Percentiles rank a stretch among this genome's conserved stretches.
Evolutionary conservation across 495 filamentous ascomycete genomes (phyloP).

Genomic region (Wilcoxina mikolae): DNA sequence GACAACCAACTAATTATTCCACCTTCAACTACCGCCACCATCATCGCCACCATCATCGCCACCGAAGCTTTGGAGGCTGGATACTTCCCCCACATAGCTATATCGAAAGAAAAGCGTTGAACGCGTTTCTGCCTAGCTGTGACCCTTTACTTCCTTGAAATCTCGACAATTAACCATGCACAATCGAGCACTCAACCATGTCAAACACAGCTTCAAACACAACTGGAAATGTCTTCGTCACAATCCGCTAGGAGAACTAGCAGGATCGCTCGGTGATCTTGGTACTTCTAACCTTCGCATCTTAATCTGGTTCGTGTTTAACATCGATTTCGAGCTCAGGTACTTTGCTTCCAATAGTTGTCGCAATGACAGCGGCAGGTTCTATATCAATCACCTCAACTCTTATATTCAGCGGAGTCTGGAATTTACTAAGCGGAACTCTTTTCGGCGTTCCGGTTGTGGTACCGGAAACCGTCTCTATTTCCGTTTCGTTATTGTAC

Average conservation of each 20-base stretch:
- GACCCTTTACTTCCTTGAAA: no score
- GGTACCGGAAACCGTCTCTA: conserved; percentile 24
- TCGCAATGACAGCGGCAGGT: conserved; percentile 58
- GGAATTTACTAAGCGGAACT: conserved; percentile 68
- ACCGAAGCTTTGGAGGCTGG: no score
- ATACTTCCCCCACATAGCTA: no score
- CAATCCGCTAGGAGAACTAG: conserved; percentile 64
- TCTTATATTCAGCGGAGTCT: conserved; percentile 71
- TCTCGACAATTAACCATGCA: no score
- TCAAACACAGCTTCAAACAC: conserved; percentile 14
- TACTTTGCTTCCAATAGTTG: conserved; percentile 76
- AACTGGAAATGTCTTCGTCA: conserved; percentile 39
- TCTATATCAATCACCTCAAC: conserved; percentile 71
- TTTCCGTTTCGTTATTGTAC: conserved; percentile 3
- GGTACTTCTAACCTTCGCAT: conserved; percentile 31
- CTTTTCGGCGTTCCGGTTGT: conserved; percentile 81
- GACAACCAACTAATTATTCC: no score
- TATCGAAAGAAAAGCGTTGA: no score
- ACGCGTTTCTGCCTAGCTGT: no score
- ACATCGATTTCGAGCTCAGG: neutral
- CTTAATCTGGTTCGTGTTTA: neutral
- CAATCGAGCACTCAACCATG: neutral
- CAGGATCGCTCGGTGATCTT: conserved; percentile 77
- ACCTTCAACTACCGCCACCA: no score
- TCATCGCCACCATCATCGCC: no score